Evolutionary conservation across 2,329 filamentous ascomycete genomes (phyloP).

Genomic region (Diaporthe capsici): DNA sequence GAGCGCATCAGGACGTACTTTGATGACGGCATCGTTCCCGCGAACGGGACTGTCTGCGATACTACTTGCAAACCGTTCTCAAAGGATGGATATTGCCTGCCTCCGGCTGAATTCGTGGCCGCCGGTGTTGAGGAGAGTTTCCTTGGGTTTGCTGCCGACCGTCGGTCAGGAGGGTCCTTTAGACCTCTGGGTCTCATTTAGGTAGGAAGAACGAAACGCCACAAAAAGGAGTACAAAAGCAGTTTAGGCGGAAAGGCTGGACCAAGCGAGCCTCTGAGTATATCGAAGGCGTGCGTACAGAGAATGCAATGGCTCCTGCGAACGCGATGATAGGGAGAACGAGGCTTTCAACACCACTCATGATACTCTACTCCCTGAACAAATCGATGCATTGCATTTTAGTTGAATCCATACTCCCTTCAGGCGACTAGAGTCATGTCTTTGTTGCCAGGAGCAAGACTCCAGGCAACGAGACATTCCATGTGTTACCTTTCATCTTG

Average conservation of each 20-base stretch:
- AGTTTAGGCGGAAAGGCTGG: no score
- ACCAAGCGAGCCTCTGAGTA: not conserved
- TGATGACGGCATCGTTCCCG: constrained; percentile 36
- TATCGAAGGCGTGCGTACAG: not conserved
- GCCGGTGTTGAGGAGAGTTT: not conserved
- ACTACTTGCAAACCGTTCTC: constrained; percentile 36
- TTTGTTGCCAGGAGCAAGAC: not conserved
- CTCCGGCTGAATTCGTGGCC: constrained; percentile 47
- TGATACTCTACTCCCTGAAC: not conserved
- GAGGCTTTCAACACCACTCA: not conserved
- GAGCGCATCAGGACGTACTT: constrained; percentile 40
- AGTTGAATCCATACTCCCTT: not conserved
- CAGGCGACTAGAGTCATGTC: not conserved
- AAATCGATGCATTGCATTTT: not conserved
- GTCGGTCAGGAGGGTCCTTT: not conserved
- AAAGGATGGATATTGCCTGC: constrained; percentile 55
- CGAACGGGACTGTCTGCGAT: constrained; percentile 37
- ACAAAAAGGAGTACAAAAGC: no score
- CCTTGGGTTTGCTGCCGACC: not conserved
- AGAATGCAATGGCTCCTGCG: not conserved
- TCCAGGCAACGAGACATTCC: not conserved
- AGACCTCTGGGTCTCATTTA: not conserved
- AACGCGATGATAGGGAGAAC: not conserved
- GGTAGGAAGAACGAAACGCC: not conserved
- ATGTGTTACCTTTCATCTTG: not conserved